These are phyloP conservation scores for Ophiocordyceps robertsii DNA, from an alignment of 2,329 filamentous ascomycete genomes.

Conservation along the genomic window DNA sequence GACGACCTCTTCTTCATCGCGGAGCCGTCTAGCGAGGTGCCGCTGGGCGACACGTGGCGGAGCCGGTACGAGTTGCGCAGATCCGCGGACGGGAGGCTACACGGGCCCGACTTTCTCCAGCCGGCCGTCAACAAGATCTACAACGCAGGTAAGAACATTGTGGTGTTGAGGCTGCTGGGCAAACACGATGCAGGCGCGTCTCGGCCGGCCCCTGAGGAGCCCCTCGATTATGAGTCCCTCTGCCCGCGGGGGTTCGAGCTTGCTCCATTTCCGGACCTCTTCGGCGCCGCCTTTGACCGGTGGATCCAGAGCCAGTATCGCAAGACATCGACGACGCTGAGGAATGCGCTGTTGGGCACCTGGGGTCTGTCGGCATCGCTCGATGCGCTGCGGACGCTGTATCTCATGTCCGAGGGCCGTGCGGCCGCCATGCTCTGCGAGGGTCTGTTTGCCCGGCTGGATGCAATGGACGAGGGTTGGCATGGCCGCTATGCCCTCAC, in stretches of 20 bases:
- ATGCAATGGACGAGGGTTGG: conserved; percentile 49
- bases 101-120: conserved; percentile 63
- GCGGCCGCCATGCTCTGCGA: conserved; percentile 51
- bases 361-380: conserved; percentile 56
- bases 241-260: conserved; percentile 34
- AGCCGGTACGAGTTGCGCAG: conserved; percentile 56
- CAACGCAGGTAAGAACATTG: conserved; percentile 75
- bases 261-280: conserved; percentile 61
- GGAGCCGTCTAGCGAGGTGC: conserved; percentile 39
- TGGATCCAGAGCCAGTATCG: conserved; percentile 68
- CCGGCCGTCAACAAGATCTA: conserved; percentile 61
- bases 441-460: conserved; percentile 63
- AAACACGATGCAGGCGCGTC: conserved; percentile 26
- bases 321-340: conserved; percentile 53
- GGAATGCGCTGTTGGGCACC: conserved; percentile 50
- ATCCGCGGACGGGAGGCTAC: conserved; percentile 44
- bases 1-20: conserved; percentile 68
- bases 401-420: conserved; percentile 63
- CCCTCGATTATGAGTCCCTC: conserved; percentile 43
- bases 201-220: conserved; percentile 22
- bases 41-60: conserved; percentile 60
- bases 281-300: conserved; percentile 55
- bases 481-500: conserved; percentile 72
- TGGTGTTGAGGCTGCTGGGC: conserved; percentile 65
- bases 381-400: conserved; percentile 56